Percentiles rank a stretch among this genome's conserved stretches.
phyloP scores from a whole-genome alignment of 805 yeast species.

The Monosporozyma unispora region DNA sequence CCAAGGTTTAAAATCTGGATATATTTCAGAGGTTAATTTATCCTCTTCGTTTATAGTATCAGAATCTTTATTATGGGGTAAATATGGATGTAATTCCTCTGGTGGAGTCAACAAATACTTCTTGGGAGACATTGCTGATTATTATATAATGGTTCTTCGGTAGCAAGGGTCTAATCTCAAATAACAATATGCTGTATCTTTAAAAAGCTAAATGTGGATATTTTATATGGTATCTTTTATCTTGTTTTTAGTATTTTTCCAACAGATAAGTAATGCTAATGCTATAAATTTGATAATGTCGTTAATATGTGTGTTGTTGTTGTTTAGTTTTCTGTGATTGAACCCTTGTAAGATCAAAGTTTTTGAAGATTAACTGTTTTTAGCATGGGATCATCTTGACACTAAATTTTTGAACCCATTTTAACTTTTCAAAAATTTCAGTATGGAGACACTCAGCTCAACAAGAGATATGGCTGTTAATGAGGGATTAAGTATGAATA shows the following conservation, averaged over 20 bases:
- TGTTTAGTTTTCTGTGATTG: too few species aligned
- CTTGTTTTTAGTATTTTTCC: too few species aligned
- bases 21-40: conserved; percentile 4
- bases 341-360: background rate
- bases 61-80: conserved; percentile 1
- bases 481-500: background rate
- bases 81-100: conserved; percentile 27
- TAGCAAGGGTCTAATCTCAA: background rate
- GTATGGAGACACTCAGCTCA: background rate
- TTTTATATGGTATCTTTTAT: too few species aligned
- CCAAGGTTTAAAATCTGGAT: conserved; percentile 32
- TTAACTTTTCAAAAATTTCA: background rate
- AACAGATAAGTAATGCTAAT: background rate
- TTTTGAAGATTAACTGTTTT: too few species aligned
- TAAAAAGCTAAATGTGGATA: too few species aligned
- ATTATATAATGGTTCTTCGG: background rate
- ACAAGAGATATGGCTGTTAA: background rate
- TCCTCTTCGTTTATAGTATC: conserved; percentile 1
- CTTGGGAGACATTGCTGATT: conserved; percentile 10
- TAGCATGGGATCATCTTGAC: background rate
- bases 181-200: background rate
- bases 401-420: background rate
- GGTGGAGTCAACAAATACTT: conserved; percentile 28
- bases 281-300: background rate
- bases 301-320: too few species aligned